Percentiles rank a stretch among this genome's conserved stretches.
Conservation (phyloP, 2,329 filamentous ascomycete species). For the Rhytidhysteron rufulum region DNA sequence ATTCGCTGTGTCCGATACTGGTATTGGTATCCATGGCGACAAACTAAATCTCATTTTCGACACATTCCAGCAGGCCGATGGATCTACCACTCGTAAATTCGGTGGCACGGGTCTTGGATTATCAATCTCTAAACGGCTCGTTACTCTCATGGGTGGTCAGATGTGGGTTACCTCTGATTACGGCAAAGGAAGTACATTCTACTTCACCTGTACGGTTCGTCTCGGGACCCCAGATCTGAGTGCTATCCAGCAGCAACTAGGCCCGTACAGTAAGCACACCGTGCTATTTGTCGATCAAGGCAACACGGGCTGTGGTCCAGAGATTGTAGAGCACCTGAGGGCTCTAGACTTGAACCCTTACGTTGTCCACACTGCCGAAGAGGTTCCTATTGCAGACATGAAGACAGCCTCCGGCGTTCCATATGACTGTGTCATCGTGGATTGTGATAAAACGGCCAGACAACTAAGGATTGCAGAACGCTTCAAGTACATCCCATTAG, state of each 20-base stretch:
- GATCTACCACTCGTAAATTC: conserved; percentile 93
- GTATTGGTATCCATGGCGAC: conserved; percentile 92
- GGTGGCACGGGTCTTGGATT: conserved; percentile 90
- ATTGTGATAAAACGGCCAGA: conserved; percentile 87
- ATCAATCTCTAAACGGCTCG: conserved; percentile 91
- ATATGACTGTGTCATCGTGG: conserved; percentile 94
- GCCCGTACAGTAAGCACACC: conserved; percentile 87
- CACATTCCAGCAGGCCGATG: conserved; percentile 97
- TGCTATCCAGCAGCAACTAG: conserved; percentile 76
- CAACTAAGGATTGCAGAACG: conserved; percentile 82
- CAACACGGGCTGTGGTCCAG: conserved; percentile 69
- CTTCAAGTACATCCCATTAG: conserved; percentile 97
- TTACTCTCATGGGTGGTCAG: conserved; percentile 93
- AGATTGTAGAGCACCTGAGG: conserved; percentile 74
- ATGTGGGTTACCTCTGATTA: conserved; percentile 95
- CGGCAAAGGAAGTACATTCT: conserved; percentile 89
- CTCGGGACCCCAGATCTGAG: conserved; percentile 75
- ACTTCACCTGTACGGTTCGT: conserved; percentile 90
- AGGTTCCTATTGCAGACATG: conserved; percentile 56
- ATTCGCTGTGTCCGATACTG: conserved; percentile 92
- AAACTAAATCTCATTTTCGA: conserved; percentile 98
- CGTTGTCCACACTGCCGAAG: conserved; percentile 73
- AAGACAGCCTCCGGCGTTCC: conserved; percentile 47
- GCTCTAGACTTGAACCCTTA: conserved; percentile 76
- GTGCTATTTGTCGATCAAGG: conserved; percentile 95